These are phyloP conservation scores for Aspergillus bridgeri DNA, from an alignment of 495 filamentous ascomycete genomes.

Conservation along the genomic window DNA sequence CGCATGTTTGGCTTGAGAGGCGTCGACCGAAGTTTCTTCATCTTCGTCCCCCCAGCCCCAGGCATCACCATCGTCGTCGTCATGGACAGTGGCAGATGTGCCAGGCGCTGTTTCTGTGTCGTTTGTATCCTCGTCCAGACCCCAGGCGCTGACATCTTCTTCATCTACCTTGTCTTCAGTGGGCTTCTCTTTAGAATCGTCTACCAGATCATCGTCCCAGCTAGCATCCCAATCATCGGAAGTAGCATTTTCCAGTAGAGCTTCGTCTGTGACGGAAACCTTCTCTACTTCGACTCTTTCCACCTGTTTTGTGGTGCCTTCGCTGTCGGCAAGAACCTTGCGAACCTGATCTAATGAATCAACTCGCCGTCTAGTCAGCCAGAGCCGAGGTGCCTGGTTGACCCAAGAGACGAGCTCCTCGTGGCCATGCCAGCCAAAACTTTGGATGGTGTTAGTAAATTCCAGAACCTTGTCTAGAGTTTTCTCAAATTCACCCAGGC, in stretches of 20 bases:
- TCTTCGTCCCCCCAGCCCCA: conserved; percentile 73
- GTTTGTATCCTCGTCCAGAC: conserved; percentile 51
- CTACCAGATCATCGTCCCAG: conserved; percentile 65
- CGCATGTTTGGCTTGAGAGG: conserved; percentile 16
- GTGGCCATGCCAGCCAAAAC: conserved; percentile 63
- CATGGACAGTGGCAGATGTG: conserved; percentile 16
- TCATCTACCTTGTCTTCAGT: conserved; percentile 41
- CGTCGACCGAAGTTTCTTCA: conserved; percentile 25
- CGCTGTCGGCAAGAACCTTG: conserved; percentile 59
- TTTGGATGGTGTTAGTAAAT: conserved; percentile 61
- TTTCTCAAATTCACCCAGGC: conserved; percentile 65
- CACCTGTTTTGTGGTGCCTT: conserved; percentile 60
- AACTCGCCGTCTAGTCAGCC: conserved; percentile 82
- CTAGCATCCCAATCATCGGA: conserved; percentile 71
- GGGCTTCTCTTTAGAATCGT: conserved; percentile 26
- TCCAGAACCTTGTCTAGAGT: conserved; percentile 55
- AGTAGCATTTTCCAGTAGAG: conserved; percentile 52
- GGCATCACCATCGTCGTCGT: conserved; percentile 53
- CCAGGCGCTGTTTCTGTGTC: conserved; percentile 22
- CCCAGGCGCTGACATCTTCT: conserved; percentile 66
- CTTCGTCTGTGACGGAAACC: conserved; percentile 64
- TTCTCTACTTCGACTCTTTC: conserved; percentile 83
- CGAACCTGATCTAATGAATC: conserved; percentile 70
- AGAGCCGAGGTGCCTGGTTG: conserved; percentile 70
- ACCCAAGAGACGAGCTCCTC: conserved; percentile 76